Conservation (phyloP, 176 grass and related monocot genomes). For the Chloris gayana region DNA sequence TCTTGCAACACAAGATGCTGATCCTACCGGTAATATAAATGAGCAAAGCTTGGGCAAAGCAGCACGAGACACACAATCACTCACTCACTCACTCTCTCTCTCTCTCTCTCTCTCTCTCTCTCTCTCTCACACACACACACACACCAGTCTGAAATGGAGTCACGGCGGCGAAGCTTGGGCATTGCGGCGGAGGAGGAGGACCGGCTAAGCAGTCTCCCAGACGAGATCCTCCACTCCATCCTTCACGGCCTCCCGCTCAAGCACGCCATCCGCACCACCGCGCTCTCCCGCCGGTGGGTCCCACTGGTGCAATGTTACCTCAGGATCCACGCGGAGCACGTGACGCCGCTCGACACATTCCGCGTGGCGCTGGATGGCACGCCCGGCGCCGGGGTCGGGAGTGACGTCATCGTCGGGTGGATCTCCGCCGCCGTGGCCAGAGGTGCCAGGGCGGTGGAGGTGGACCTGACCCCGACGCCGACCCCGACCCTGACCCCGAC, state of each 20-base stretch:
- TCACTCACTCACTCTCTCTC: no score
- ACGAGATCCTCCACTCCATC: constrained; percentile 61
- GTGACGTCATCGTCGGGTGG: constrained; percentile 41
- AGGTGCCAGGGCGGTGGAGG: constrained; percentile 47
- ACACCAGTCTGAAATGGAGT: background rate
- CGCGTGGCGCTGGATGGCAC: constrained; percentile 17
- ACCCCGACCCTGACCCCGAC: background rate
- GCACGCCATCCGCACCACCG: constrained; percentile 49
- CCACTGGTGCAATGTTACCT: constrained; percentile 34
- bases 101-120: no score
- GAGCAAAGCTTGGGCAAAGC: no score
- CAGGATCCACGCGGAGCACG: constrained; percentile 33
- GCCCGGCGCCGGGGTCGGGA: constrained; percentile 2
- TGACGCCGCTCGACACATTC: constrained; percentile 39
- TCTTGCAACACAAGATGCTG: no score
- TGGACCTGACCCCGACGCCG: constrained; percentile 29
- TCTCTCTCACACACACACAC: no score
- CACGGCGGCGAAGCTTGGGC: background rate
- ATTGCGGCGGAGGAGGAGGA: constrained; percentile 1
- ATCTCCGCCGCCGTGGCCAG: constrained; percentile 38
- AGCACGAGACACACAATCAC: no score
- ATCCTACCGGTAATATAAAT: no score
- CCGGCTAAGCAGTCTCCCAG: constrained; percentile 54
- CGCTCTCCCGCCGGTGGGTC: constrained; percentile 46
- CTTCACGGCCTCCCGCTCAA: constrained; percentile 49